phyloP scores from a whole-genome alignment of 1,284 basidiomycete genomes.

The Irpex rosettiformis region DNA sequence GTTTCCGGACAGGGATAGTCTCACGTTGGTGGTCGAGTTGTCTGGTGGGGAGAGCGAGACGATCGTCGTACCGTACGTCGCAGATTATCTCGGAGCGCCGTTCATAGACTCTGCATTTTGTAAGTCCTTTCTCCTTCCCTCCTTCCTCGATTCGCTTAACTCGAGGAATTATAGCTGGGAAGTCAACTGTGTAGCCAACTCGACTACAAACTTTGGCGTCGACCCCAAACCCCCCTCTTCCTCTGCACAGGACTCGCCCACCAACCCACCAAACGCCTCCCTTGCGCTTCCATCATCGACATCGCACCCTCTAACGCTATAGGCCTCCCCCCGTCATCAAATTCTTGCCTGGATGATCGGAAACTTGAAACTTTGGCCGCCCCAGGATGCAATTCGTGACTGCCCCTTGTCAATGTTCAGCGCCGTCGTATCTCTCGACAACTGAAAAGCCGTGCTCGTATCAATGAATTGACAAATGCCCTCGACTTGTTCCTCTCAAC shows the following conservation, averaged over 20 bases:
- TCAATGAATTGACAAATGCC: too few relatives aligned
- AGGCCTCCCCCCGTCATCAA: conserved; percentile 54
- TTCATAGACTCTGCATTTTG: conserved; percentile 54
- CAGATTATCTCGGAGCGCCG: conserved; percentile 40
- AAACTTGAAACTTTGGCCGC: not conserved
- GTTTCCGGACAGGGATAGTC: too few relatives aligned
- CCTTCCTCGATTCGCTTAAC: not conserved
- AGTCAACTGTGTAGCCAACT: conserved; percentile 54
- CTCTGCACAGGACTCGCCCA: too few relatives aligned
- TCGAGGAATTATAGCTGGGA: conserved; percentile 44
- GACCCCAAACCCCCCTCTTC: conserved; percentile 38
- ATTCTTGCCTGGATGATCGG: conserved; percentile 43
- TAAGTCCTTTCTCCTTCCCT: conserved; percentile 28
- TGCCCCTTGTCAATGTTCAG: not conserved
- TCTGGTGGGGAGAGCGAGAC: conserved; percentile 51
- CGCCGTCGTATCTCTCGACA: not conserved
- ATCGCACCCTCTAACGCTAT: conserved; percentile 37
- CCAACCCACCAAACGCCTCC: conserved; percentile 9
- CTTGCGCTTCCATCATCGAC: conserved; percentile 44
- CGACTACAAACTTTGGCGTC: conserved; percentile 52
- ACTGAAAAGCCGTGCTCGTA: too few relatives aligned
- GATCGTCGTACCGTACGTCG: conserved; percentile 50
- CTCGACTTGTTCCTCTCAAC: too few relatives aligned
- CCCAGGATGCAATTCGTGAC: not conserved
- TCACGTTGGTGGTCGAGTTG: too few relatives aligned